Conservation (phyloP, 2,329 filamentous ascomycete genomes). For the Podosphaera aphanis region DNA sequence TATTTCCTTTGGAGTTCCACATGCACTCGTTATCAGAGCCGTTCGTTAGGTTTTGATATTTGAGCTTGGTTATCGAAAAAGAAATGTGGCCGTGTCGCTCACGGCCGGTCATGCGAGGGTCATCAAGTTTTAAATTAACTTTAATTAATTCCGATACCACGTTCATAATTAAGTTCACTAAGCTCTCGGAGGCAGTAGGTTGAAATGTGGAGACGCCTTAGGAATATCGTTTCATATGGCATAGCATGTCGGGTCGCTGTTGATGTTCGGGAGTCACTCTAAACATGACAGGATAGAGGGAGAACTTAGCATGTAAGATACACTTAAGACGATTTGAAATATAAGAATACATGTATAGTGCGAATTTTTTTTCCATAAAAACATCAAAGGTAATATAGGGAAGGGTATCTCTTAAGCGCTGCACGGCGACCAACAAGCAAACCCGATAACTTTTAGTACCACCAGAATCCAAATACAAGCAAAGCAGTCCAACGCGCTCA, state of each 20-base stretch:
- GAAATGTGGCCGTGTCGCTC: neutral
- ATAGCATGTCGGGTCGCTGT: too few relatives aligned
- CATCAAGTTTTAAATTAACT: neutral
- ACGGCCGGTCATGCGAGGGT: neutral
- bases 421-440: neutral
- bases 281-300: too few relatives aligned
- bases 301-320: too few relatives aligned
- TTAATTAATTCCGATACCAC: neutral
- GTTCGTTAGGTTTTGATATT: neutral
- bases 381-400: neutral
- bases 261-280: too few relatives aligned
- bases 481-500: neutral
- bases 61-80: neutral
- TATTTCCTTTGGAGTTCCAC: neutral
- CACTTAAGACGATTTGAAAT: too few relatives aligned
- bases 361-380: neutral
- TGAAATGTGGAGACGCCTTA: neutral
- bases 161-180: neutral
- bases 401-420: neutral
- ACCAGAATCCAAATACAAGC: neutral
- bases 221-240: neutral
- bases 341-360: too few relatives aligned
- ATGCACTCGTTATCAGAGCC: neutral
- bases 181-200: neutral
- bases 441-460: neutral